Base-by-base conservation (phyloP, 495 filamentous ascomycete genomes). In the Umbilicaria muhlenbergii region DNA sequence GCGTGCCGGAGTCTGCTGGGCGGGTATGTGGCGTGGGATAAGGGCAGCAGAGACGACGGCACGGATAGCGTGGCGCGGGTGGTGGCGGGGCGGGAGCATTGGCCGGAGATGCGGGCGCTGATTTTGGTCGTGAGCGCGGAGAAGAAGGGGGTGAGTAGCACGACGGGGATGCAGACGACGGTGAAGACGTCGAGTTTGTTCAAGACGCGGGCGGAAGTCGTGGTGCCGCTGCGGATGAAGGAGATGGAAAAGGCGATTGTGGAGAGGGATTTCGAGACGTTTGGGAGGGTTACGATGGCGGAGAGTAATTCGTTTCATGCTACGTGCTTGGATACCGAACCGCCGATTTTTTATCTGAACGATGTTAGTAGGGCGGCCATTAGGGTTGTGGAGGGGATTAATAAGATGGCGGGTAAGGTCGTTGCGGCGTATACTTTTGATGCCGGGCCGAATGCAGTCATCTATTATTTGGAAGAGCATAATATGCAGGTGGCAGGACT, bases 321-420 rank as follows among this genome's bases (percentile, higher is more conserved):
- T 13, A 83, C 81, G 28, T 95, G 91, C 57, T 66, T 89, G 46
- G 91, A 99, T 65, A 95, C 92, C 0, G 82, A 81, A 59, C 91
- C 91, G 39, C 91, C 91, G 12, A 96, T 99, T 50, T 94, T 94
- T 66, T 99, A 99, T 66, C 73, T 96, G 69, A 99, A 96, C 56
- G 91, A 96, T 61, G 79, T 89, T 15, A 82, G 75, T 14, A 67
- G 82, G 13, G 85, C 87, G 7, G 85, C 87, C 11, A 83, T 99
- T 39, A 68, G 82, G 39, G 77, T 83, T 3, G 88, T 95, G 21
- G 86, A 96, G 65, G 75, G 74, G 34, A 81, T 96, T 62, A 99
- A 99, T 60, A 39, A 40, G 32, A 46, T 31, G 35, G 76, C 73
- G 14, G 83, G 83, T 36, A 78, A 73, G 62, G 75, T 68, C 1